These are phyloP conservation scores for Gossypium bickii DNA, from an alignment of 345 rosid genomes.

Conservation along the genomic window DNA sequence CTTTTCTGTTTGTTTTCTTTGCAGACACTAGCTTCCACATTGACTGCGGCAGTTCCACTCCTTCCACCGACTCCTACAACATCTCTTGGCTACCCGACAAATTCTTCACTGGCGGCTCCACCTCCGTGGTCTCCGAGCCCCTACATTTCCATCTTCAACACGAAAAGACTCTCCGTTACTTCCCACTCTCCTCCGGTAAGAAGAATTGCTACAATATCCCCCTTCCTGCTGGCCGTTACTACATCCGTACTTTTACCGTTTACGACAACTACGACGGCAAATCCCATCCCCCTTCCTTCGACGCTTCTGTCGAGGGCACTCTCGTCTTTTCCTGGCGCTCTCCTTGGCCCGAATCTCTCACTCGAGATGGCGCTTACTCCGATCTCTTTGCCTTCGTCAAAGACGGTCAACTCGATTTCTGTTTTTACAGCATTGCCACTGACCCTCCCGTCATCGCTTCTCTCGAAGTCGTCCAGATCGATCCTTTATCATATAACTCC, in stretches of 20 bases:
- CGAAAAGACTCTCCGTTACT: slow-evolving; percentile 76
- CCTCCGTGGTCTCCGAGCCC: slow-evolving; percentile 81
- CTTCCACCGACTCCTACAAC: slow-evolving; percentile 59
- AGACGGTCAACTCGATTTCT: slow-evolving; percentile 80
- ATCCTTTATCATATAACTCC: slow-evolving; percentile 63
- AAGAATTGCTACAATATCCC: slow-evolving; percentile 92
- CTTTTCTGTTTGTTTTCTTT: neutral
- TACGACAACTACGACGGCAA: slow-evolving; percentile 95
- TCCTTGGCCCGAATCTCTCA: slow-evolving; percentile 61
- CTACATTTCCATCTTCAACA: slow-evolving; percentile 58
- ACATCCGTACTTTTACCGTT: slow-evolving; percentile 85
- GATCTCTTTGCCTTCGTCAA: slow-evolving; percentile 75
- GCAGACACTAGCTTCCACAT: slow-evolving; percentile 66
- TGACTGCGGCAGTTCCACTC: slow-evolving; percentile 70
- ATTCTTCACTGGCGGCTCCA: slow-evolving; percentile 69
- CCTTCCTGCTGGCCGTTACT: slow-evolving; percentile 76
- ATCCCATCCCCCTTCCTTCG: slow-evolving; percentile 81
- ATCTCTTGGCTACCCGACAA: slow-evolving; percentile 79
- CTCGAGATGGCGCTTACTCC: slow-evolving; percentile 85
- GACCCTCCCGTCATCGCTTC: slow-evolving; percentile 92
- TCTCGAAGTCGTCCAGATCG: slow-evolving; percentile 62
- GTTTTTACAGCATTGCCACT: slow-evolving; percentile 93
- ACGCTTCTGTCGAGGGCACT: slow-evolving; percentile 88
- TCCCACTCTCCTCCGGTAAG: slow-evolving; percentile 90
- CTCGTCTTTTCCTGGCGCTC: slow-evolving; percentile 88